Conservation (phyloP, 768 basidiomycete species). For the Cystobasidium tubakii region DNA sequence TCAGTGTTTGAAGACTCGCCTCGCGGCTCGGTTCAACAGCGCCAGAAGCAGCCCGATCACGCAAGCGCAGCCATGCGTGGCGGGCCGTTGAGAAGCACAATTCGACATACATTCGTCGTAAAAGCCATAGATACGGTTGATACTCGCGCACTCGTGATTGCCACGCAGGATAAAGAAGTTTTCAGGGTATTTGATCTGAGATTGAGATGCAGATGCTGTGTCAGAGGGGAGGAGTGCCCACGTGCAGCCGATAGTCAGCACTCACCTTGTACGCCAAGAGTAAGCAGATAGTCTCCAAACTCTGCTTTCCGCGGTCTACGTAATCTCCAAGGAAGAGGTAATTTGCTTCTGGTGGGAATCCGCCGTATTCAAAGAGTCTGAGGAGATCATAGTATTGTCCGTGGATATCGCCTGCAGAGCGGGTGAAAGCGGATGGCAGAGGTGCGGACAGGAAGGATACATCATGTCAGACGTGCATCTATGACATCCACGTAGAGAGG, state of each 20-base stretch:
- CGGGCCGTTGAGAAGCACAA: constrained; percentile 4
- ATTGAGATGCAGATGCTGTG: neutral
- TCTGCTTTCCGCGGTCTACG: constrained; percentile 98
- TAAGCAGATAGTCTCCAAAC: constrained; percentile 97
- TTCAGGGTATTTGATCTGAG: constrained; percentile 93
- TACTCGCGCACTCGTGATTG: constrained; percentile 98
- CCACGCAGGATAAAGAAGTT: constrained; percentile 99
- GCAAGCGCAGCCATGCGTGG: constrained; percentile 18
- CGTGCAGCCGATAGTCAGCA: neutral
- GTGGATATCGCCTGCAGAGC: constrained; percentile 79
- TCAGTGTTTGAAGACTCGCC: constrained; percentile 5
- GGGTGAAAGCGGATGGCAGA: neutral
- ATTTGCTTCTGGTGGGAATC: constrained; percentile 99
- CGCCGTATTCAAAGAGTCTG: constrained; percentile 96
- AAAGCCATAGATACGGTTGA: constrained; percentile 99
- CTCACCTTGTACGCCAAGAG: constrained; percentile 85
- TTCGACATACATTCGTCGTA: constrained; percentile 89
- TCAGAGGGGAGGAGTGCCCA: neutral
- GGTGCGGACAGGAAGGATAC: neutral
- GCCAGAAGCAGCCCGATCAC: constrained; percentile 10
- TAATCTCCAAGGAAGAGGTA: constrained; percentile 99
- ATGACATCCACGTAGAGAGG: constrained; percentile 35
- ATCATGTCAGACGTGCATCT: neutral
- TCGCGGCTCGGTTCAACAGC: neutral
- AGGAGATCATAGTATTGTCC: constrained; percentile 99